phyloP scores from a whole-genome alignment of 169 alveolate species.

The Cryptosporidium sp. region DNA sequence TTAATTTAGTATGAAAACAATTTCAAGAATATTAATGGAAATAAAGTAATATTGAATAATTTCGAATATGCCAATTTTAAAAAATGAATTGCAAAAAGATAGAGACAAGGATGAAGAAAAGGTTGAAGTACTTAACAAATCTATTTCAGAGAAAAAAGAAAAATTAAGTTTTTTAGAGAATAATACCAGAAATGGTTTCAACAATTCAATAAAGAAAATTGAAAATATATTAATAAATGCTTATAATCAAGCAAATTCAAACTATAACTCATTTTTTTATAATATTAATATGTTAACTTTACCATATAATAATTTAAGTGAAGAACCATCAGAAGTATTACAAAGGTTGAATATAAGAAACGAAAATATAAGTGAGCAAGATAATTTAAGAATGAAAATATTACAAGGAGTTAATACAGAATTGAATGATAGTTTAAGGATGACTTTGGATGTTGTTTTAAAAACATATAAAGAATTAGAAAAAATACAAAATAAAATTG shows the following conservation, averaged over 20 bases:
- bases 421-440: slow-evolving; percentile 29
- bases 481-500: slow-evolving; percentile 7
- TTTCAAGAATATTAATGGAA: not conserved
- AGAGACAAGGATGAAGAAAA: not conserved
- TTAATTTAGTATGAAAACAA: not conserved
- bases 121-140: not conserved
- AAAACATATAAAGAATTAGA: slow-evolving; percentile 29
- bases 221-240: slow-evolving; percentile 32
- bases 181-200: slow-evolving; percentile 14
- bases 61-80: slow-evolving; percentile 34
- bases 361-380: not conserved
- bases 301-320: not conserved
- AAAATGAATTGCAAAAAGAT: not conserved
- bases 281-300: slow-evolving; percentile 25
- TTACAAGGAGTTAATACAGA: slow-evolving; percentile 31
- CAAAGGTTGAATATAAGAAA: not conserved
- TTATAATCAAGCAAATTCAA: slow-evolving; percentile 29
- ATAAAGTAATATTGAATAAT: not conserved
- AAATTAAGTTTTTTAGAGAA: slow-evolving; percentile 17
- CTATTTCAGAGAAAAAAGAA: not conserved
- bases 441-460: slow-evolving; percentile 20
- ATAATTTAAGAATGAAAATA: slow-evolving; percentile 25
- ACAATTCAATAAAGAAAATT: slow-evolving; percentile 35
- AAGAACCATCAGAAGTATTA: not conserved
- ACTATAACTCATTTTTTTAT: slow-evolving; percentile 23